Percentiles rank a stretch among this genome's conserved stretches.
Conservation (phyloP, 176 grass and related monocot species). For the Coix lacrymajobi region DNA sequence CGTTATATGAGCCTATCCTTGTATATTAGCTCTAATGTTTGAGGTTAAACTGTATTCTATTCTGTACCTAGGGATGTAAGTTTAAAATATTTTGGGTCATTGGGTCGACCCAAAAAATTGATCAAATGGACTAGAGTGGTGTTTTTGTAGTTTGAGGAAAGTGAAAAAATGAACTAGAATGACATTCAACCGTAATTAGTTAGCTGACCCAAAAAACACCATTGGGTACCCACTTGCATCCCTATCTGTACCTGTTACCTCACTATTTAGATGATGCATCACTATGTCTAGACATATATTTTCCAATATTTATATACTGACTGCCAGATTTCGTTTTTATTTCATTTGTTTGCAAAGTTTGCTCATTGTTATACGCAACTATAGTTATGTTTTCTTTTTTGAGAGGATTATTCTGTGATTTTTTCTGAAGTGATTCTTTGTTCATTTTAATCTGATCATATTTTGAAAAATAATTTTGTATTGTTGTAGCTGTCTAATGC, state of each 20-base stretch:
- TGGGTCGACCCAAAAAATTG: too few relatives aligned
- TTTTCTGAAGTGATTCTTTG: not conserved
- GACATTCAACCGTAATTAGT: too few relatives aligned
- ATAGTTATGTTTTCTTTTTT: not conserved
- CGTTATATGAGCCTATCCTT: not conserved
- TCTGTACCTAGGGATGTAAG: too few relatives aligned
- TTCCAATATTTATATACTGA: not conserved
- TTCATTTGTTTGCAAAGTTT: not conserved
- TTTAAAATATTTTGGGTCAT: too few relatives aligned
- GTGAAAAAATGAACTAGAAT: too few relatives aligned
- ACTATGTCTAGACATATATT: not conserved
- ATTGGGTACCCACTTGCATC: too few relatives aligned
- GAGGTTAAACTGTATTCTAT: not conserved
- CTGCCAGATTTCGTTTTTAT: not conserved
- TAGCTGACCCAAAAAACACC: too few relatives aligned
- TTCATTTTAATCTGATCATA: not conserved
- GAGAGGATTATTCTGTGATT: not conserved
- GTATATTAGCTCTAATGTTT: not conserved
- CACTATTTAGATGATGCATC: not conserved
- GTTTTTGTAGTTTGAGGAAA: too few relatives aligned
- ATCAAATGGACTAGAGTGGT: too few relatives aligned
- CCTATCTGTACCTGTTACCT: not conserved
- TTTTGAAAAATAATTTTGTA: not conserved
- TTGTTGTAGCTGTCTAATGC: constrained; percentile 64
- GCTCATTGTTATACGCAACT: not conserved